These are phyloP conservation scores for Primulina eburnea DNA, from an alignment of 257 asterid species.

Conservation along the genomic window DNA sequence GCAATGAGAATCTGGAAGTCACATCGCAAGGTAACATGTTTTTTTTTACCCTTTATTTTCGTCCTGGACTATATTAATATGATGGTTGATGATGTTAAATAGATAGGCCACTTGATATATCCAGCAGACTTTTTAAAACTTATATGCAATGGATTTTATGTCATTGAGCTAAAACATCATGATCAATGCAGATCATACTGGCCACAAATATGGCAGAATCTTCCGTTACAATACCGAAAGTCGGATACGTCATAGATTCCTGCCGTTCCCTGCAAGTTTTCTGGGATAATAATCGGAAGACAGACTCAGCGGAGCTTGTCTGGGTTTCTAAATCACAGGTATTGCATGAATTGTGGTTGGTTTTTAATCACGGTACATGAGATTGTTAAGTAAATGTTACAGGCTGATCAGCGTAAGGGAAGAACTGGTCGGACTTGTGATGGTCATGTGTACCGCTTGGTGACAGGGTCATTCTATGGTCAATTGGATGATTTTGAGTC, in stretches of 20 bases:
- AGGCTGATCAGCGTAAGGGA: constrained; percentile 97
- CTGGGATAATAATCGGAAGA: constrained; percentile 69
- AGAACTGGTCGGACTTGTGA: constrained; percentile 99
- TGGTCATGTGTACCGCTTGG: constrained; percentile 78
- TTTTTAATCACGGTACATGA: constrained; percentile 18
- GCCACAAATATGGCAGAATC: constrained; percentile 99
- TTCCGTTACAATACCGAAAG: constrained; percentile 96
- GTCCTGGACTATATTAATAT: constrained; percentile 17
- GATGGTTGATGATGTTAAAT: constrained; percentile 4
- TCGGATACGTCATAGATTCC: constrained; percentile 92
- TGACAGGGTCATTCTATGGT: constrained; percentile 65
- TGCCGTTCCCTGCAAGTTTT: constrained; percentile 96
- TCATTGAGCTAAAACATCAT: constrained; percentile 21
- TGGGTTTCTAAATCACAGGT: constrained; percentile 99
- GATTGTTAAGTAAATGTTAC: constrained; percentile 18
- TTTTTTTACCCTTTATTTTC: constrained; percentile 9
- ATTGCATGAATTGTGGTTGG: constrained; percentile 22
- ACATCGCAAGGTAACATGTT: constrained; percentile 70
- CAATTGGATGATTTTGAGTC: constrained; percentile 75
- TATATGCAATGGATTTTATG: constrained; percentile 11
- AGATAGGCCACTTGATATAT: constrained; percentile 8
- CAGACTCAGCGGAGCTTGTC: constrained; percentile 73
- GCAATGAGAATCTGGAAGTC: constrained; percentile 84
- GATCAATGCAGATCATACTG: constrained; percentile 65
- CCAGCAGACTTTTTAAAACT: constrained; percentile 20